Base-by-base conservation (phyloP, 371 early-diverging fungal genomes). In the Mucor racemosus region DNA sequence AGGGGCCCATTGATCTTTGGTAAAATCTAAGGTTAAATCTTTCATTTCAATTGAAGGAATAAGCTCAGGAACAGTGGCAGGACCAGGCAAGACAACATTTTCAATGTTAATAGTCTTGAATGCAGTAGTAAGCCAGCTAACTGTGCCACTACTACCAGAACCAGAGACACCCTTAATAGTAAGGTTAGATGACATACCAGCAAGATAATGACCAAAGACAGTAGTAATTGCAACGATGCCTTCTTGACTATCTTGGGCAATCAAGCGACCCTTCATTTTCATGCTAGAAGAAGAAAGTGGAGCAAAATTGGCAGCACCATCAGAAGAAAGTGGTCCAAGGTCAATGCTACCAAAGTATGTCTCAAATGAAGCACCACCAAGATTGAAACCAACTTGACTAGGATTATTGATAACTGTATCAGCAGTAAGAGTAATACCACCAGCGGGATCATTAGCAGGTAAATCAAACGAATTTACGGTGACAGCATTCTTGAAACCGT, bases 381-480 rank as follows among this genome's bases (percentile, higher is more conserved):
- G 68, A 11, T 71, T 53, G 71, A 88, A 84, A 60, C 88, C 88
- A 42, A 88, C 76, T 69, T 84, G 86, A 61, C 80, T 79, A 8
- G 88, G 88, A 67, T 78, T 78, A 56, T 69, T 72, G 61, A 88
- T 80, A 7, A 77, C 71, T 11, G 88, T 84, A 11, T 75, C 34
- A 48, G 86, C 79, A 36, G 70, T 74, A 31, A 88, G 71, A 8
- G 82, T 78, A 61, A 88, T 87, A 77, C 87, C 87, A 59, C 84
- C 82, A 26, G 63, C 67, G 55, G 87, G 81, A 59, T 86, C 86
- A 58, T 86, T 82, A 15, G 82, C 67, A 56, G 88, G 88, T 35
- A 88, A 69, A 62, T 87, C 74, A 75, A 87, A 86, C 86, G 85
- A 26, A 1, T 26, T 26, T 1, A 26, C 26, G 3, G 26, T 26